These are phyloP conservation scores for Vigna radiata DNA, from an alignment of 306 rosid genomes.

Conservation along the genomic window DNA sequence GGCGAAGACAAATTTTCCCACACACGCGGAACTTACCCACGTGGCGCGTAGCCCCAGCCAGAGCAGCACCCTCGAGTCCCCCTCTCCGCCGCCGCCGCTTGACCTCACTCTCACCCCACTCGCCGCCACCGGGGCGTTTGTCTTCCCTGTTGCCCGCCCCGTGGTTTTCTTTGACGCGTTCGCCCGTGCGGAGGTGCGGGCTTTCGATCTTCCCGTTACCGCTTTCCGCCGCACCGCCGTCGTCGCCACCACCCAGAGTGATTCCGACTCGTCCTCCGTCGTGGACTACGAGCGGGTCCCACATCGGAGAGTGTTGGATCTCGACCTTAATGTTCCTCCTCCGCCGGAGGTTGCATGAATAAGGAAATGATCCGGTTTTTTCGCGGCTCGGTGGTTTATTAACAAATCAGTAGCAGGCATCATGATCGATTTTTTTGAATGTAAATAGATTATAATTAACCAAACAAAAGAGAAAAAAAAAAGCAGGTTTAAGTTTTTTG, in stretches of 20 bases:
- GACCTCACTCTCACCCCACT: slow-evolving; percentile 46
- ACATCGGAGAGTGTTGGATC: slow-evolving; percentile 47
- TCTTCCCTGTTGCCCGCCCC: slow-evolving; percentile 46
- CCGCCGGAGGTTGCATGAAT: slow-evolving; percentile 59
- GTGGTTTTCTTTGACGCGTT: slow-evolving; percentile 59
- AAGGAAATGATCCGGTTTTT: slow-evolving; percentile 5
- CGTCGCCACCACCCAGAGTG: slow-evolving; percentile 38
- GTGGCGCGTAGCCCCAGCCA: slow-evolving; percentile 59
- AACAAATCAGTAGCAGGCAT: slow-evolving; percentile 9
- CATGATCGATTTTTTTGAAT: background rate
- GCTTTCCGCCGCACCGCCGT: background rate
- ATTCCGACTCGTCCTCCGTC: slow-evolving; percentile 61
- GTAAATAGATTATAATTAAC: slow-evolving; percentile 46
- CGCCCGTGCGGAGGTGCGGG: slow-evolving; percentile 41
- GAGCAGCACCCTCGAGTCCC: slow-evolving; percentile 63
- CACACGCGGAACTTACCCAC: slow-evolving; percentile 29
- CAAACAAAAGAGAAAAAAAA: background rate
- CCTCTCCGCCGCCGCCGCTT: slow-evolving; percentile 42
- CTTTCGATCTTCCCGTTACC: slow-evolving; percentile 34
- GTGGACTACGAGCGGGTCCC: slow-evolving; percentile 53
- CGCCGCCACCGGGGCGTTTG: slow-evolving; percentile 18
- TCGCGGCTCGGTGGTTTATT: background rate
- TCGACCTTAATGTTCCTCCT: slow-evolving; percentile 71
- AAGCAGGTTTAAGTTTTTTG: background rate
- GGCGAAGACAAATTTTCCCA: slow-evolving; percentile 76